Evolutionary conservation across 768 basidiomycete genomes (phyloP), one percentile per base, ranked within the genome.

Genomic region (Leccinum broughii): DNA sequence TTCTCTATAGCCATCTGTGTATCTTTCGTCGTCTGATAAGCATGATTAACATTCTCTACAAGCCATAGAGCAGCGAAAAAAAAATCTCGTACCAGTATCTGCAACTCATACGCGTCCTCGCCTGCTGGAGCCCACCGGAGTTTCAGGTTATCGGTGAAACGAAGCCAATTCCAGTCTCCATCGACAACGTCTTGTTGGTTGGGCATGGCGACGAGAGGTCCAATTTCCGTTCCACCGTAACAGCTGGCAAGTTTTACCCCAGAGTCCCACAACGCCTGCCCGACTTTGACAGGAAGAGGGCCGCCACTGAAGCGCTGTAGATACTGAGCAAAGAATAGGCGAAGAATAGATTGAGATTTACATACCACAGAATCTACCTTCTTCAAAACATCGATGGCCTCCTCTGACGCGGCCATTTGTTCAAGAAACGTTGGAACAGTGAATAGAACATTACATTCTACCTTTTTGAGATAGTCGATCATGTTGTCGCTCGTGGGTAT

Each of bases 371-470:
- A 61, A 1, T 68, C 51, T 1, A 78, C 17, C 6, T 59, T 63
- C 49, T 64, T 68, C 17, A 79, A 55, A 6, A 66, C 35, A 1
- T 69, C 63, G 4, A 77, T 28, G 1, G 69, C 64, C 4, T 67
- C 69, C 0, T 67, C 50, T 1, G 72, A 73, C 1, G 54, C 37
- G 0, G 62, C 70, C 76, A 80, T 79, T 26, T 70, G 63, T 44
- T 80, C 73, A 4, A 82, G 56, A 7, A 82, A 67, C 0, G 76
- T 37, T 0, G 81, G 81, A 17, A 80, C 75, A 0, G 67, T 73
- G 35, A 77, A 64, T 1, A 81, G 54, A 1, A 61, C 57, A 20
- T 73, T 70, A 24, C 66, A 73, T 20, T 71, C 63, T 0, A 71
- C 72, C 34, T 68, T 58, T 11, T 64, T 62, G 11, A 75, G 64